Evolutionary conservation across 2,329 filamentous ascomycete species (phyloP).

Genomic region (Sporothrix variecibatus): DNA sequence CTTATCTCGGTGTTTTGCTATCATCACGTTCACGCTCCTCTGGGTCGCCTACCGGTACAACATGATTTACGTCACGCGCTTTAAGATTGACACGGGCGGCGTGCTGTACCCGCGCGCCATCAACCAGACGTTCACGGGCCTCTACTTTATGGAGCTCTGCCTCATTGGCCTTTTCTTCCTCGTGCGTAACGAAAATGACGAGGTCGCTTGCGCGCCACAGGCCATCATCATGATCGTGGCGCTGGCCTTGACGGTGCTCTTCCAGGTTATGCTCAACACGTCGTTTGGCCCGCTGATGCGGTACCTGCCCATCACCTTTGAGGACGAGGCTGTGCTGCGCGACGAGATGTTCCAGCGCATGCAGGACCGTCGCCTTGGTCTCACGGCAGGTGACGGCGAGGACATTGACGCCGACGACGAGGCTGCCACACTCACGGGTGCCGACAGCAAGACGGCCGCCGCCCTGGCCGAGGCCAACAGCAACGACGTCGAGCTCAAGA

Average conservation of each 20-base stretch:
- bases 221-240: constrained; percentile 83
- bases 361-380: constrained; percentile 69
- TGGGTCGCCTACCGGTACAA: constrained; percentile 98
- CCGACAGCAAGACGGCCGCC: constrained; percentile 18
- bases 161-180: constrained; percentile 90
- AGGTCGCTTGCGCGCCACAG: constrained; percentile 68
- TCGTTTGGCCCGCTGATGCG: constrained; percentile 84
- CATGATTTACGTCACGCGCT: constrained; percentile 90
- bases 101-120: constrained; percentile 88
- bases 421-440: constrained; percentile 35
- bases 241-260: constrained; percentile 69
- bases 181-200: constrained; percentile 57
- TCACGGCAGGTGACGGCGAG: constrained; percentile 55
- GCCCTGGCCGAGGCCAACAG: constrained; percentile 29
- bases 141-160: constrained; percentile 93
- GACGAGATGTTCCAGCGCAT: constrained; percentile 85
- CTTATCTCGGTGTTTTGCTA: constrained; percentile 92
- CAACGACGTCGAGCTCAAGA: constrained; percentile 43
- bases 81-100: constrained; percentile 87
- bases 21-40: constrained; percentile 86
- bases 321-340: constrained; percentile 89
- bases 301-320: constrained; percentile 90
- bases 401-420: constrained; percentile 42
- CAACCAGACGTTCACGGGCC: constrained; percentile 91
- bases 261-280: constrained; percentile 76